Base-by-base conservation (phyloP, 2,329 filamentous ascomycete genomes). In the Rasamsonia emersonii region DNA sequence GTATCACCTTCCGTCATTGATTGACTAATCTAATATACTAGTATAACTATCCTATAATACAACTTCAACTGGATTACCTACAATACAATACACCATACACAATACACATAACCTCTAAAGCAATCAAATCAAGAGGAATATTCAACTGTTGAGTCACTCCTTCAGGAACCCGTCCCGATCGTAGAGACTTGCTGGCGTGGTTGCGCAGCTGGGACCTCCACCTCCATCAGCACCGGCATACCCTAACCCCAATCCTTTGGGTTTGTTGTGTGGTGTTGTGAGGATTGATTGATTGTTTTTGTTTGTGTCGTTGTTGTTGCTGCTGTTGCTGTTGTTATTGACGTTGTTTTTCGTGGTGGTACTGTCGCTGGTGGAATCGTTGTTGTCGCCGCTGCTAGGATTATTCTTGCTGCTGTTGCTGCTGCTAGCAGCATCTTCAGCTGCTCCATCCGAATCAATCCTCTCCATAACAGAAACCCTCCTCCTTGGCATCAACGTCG, bases 141-240 rank as follows among this genome's bases (percentile, higher is more conserved):
- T n/a, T n/a, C n/a, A n/a, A n/a, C n/a, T n/a, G n/a, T n/a, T n/a
- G n/a, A n/a, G n/a, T 37, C 44, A 58, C 41, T 59, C 56, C 33
- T 56, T 55, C 36, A 59, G 35, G 39, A 60, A 56, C 5, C 58
- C 48, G 30, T 59, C 46, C 11, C 55, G 40, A 40, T 68, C 65
- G 44, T 69, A 70, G 40, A 68, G 43, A 47, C 65, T 68, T 32
- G 47, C 59, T 20, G 62, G 63, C 28, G 61, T 67, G n/a, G 50
- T 49, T 26, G 24, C 18, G 24, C 24, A 3, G 13, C 24, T n/a
- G n/a, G n/a, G n/a, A 8, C 19, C 28, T 27, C 24, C 32, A 13
- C 34, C 30, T 15, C 36, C 25, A 6, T 15, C 19, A n/a, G 17
- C 21, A 26, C 40, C 42, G 5, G 46, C 52, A 32, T 51, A 44